Percentiles rank a stretch among this genome's conserved stretches.
Conservation (phyloP, 192 early-diverging fungal species). For the Backusella sp. region DNA sequence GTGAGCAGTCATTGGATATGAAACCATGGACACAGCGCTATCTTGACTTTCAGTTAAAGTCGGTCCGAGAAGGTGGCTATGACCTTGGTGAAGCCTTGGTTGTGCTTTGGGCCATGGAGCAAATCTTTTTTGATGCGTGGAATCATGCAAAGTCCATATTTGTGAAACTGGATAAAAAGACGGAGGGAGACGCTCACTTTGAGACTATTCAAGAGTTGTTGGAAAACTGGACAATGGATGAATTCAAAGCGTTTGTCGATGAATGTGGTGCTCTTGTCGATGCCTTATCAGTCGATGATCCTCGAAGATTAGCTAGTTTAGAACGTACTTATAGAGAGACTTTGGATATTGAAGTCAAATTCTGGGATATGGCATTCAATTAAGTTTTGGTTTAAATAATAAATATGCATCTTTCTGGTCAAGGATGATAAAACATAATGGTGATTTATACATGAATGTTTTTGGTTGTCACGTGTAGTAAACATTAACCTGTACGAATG, state of each 20-base stretch:
- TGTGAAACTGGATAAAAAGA: not conserved
- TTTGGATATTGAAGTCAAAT: slow-evolving; percentile 20
- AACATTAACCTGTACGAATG: no score
- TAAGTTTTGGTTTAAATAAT: not conserved
- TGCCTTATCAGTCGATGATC: not conserved
- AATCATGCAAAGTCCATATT: slow-evolving; percentile 17
- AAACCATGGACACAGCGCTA: slow-evolving; percentile 15
- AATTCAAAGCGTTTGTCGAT: slow-evolving; percentile 23
- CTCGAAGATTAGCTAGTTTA: not conserved
- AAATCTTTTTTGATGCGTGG: slow-evolving; percentile 28
- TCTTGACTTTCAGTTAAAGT: slow-evolving; percentile 22
- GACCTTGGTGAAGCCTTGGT: slow-evolving; percentile 20
- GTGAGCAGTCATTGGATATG: not conserved
- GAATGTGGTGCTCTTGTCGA: slow-evolving; percentile 18
- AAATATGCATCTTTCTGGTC: no score
- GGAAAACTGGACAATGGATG: slow-evolving; percentile 23
- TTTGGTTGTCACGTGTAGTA: no score
- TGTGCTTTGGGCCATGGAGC: slow-evolving; percentile 28
- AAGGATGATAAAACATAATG: no score
- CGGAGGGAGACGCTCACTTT: not conserved
- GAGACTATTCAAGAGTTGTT: slow-evolving; percentile 19
- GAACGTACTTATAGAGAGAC: slow-evolving; percentile 17
- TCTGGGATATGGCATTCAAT: slow-evolving; percentile 22
- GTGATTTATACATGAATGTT: no score
- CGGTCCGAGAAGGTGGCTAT: slow-evolving; percentile 11